A percentile compares a stretch with the other conserved stretches of the same genome.
These are phyloP conservation scores for Pseudocercospora fuligena DNA, from an alignment of 2,329 filamentous ascomycete species.

Conservation along the genomic window DNA sequence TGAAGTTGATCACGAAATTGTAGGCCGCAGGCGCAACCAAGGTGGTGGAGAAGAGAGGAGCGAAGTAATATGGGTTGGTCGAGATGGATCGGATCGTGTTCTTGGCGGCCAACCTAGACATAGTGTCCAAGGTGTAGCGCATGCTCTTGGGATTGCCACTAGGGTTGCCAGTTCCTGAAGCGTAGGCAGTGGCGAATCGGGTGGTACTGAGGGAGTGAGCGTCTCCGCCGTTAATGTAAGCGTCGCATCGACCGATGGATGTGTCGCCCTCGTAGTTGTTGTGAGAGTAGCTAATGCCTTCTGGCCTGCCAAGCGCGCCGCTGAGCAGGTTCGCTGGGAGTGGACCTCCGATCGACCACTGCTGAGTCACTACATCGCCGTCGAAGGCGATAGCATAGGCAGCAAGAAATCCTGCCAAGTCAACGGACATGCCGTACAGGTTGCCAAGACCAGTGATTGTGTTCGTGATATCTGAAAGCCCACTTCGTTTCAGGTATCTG, in stretches of 20 bases:
- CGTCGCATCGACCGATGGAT: slow-evolving; percentile 38
- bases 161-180: not conserved
- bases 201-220: slow-evolving; percentile 23
- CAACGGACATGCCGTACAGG: slow-evolving; percentile 21
- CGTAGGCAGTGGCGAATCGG: slow-evolving; percentile 29
- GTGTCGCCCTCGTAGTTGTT: slow-evolving; percentile 44
- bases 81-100: slow-evolving; percentile 31
- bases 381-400: slow-evolving; percentile 36
- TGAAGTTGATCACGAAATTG: slow-evolving; percentile 36
- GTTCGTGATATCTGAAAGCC: slow-evolving; percentile 33
- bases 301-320: slow-evolving; percentile 20
- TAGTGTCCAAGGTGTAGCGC: slow-evolving; percentile 29
- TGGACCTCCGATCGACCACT: slow-evolving; percentile 39
- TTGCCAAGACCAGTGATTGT: slow-evolving; percentile 32
- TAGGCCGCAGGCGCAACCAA: slow-evolving; percentile 33
- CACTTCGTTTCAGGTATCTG: slow-evolving; percentile 18
- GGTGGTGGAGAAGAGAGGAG: slow-evolving; percentile 33
- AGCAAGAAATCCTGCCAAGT: slow-evolving; percentile 34
- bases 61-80: slow-evolving; percentile 41
- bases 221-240: slow-evolving; percentile 33
- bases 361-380: slow-evolving; percentile 15
- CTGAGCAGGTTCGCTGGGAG: slow-evolving; percentile 16
- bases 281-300: slow-evolving; percentile 37
- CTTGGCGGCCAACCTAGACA: slow-evolving; percentile 23
- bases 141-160: slow-evolving; percentile 7